Conservation (phyloP, 2,329 filamentous ascomycete genomes). For the Mycogone perniciosa region DNA sequence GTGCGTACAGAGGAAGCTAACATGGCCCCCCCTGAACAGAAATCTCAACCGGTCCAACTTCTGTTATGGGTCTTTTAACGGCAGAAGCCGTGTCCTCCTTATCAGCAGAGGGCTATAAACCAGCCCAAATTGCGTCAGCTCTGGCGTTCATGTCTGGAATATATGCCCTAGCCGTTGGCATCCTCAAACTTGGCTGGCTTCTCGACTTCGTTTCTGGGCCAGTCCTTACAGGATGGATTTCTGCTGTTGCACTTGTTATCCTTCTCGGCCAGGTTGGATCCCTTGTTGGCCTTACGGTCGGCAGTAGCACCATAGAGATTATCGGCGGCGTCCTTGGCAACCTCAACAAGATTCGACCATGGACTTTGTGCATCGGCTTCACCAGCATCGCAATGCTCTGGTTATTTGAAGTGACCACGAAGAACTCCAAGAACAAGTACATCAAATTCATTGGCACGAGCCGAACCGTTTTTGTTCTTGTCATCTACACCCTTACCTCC, state of each 20-base stretch:
- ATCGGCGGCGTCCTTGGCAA: conserved; percentile 53
- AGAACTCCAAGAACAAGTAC: conserved; percentile 49
- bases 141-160: conserved; percentile 59
- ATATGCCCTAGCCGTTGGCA: conserved; percentile 51
- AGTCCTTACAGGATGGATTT: conserved; percentile 59
- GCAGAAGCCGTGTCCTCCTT: conserved; percentile 53
- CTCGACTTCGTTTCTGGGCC: conserved; percentile 61
- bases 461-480: conserved; percentile 52
- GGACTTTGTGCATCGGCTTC: conserved; percentile 54
- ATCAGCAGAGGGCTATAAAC: conserved; percentile 41
- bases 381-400: conserved; percentile 50
- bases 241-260: conserved; percentile 59
- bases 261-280: conserved; percentile 58
- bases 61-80: conserved; percentile 57
- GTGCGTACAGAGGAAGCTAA: not conserved
- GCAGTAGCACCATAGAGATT: conserved; percentile 47
- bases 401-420: conserved; percentile 50
- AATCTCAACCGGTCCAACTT: conserved; percentile 57
- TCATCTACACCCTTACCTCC: conserved; percentile 57
- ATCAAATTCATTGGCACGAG: conserved; percentile 55
- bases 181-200: conserved; percentile 58
- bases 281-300: conserved; percentile 50
- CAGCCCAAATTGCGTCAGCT: conserved; percentile 52
- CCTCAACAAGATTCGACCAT: conserved; percentile 50
- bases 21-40: conserved; percentile 30